phyloP scores from a whole-genome alignment of 192 early-diverging fungal species.

The Gamsiella multidivaricata region DNA sequence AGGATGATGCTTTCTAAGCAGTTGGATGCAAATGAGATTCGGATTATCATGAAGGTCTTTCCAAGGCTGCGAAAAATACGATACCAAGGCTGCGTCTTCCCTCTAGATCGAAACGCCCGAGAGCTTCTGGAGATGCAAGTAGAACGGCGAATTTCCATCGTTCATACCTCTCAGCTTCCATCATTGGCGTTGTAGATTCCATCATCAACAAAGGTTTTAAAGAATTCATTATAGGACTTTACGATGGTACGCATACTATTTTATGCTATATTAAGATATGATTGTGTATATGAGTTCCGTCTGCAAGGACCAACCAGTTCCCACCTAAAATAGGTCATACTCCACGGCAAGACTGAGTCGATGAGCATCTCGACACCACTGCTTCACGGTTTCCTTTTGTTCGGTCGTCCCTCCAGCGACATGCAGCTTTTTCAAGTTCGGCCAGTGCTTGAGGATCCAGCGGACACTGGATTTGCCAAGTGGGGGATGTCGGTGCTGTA shows the following conservation, averaged over 20 bases:
- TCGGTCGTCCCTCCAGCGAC: slow-evolving; percentile 24
- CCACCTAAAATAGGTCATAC: slow-evolving; percentile 16
- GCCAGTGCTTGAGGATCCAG: slow-evolving; percentile 44
- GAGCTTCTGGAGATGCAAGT: not conserved
- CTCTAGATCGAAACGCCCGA: slow-evolving; percentile 1
- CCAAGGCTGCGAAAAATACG: slow-evolving; percentile 29
- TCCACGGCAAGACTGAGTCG: slow-evolving; percentile 30
- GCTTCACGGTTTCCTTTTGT: slow-evolving; percentile 28
- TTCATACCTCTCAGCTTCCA: slow-evolving; percentile 17
- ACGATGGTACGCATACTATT: not conserved
- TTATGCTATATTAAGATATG: not conserved
- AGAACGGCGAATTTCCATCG: not conserved
- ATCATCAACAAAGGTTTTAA: too few relatives aligned
- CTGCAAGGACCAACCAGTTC: not conserved
- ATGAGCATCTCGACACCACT: slow-evolving; percentile 34
- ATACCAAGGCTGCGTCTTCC: slow-evolving; percentile 11
- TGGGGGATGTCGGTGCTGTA: slow-evolving; percentile 15
- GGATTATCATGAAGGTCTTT: not conserved
- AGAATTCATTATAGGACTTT: not conserved
- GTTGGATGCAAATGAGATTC: not conserved
- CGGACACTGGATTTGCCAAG: slow-evolving; percentile 8
- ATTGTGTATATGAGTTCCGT: not conserved
- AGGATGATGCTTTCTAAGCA: not conserved
- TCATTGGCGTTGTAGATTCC: not conserved
- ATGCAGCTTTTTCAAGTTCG: slow-evolving; percentile 33